Percentiles rank a stretch among this genome's conserved stretches.
phyloP scores from a whole-genome alignment of 73 alveolate species.

The Tetrahymena malaccensis region DNA sequence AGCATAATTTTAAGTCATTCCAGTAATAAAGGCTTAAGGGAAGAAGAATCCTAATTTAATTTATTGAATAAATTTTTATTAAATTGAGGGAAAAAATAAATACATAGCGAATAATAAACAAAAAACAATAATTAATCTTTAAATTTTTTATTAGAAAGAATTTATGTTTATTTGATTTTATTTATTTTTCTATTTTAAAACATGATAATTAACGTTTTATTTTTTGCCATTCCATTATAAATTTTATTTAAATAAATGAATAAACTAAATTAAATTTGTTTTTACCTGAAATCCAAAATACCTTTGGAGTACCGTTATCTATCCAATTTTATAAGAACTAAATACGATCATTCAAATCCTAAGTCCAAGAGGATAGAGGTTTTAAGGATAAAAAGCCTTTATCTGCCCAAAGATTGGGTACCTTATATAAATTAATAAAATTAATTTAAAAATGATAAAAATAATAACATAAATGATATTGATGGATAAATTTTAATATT shows the following conservation, averaged over 20 bases:
- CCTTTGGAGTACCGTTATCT: constrained; percentile 91
- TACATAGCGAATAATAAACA: too few species aligned
- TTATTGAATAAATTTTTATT: too few species aligned
- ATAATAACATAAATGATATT: too few species aligned
- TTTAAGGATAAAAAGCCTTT: constrained; percentile 90
- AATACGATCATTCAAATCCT: constrained; percentile 90
- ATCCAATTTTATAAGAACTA: constrained; percentile 81
- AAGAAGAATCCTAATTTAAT: constrained; percentile 74
- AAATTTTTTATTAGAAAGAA: too few species aligned
- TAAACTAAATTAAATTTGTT: neutral
- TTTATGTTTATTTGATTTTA: too few species aligned
- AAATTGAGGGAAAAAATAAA: too few species aligned
- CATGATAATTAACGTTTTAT: too few species aligned
- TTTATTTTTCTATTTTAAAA: too few species aligned
- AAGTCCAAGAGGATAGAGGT: constrained; percentile 91
- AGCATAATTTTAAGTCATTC: constrained; percentile 91
- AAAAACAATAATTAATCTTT: too few species aligned
- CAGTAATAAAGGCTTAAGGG: constrained; percentile 98
- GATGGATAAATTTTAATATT: too few species aligned
- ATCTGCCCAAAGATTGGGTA: constrained; percentile 85
- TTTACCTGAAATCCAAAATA: constrained; percentile 93
- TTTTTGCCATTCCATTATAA: too few species aligned
- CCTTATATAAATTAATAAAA: constrained; percentile 50
- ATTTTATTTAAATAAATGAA: neutral
- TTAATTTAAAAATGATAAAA: neutral